These are phyloP conservation scores for Ganoderma sp. DNA, from an alignment of 1,284 basidiomycete genomes.

Conservation along the genomic window DNA sequence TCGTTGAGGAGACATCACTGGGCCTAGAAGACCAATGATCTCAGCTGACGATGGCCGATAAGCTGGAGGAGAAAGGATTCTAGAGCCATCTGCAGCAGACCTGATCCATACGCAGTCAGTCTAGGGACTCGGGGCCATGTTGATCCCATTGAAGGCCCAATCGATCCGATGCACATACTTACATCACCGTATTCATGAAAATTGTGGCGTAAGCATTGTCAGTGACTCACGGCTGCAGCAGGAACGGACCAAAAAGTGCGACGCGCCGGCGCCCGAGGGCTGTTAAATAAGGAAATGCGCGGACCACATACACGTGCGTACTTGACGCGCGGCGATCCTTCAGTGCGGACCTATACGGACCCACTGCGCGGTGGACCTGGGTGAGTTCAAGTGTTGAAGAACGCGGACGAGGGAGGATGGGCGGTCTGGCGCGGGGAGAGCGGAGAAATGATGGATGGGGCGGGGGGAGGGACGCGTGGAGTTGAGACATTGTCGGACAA, in stretches of 20 bases:
- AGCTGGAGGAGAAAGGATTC: neutral
- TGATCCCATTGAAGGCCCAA: conserved; percentile 4
- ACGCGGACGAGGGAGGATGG: neutral
- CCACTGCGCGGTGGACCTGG: conserved; percentile 26
- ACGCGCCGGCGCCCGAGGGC: neutral
- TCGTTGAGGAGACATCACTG: neutral
- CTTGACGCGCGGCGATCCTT: conserved; percentile 14
- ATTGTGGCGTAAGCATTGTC: neutral
- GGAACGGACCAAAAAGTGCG: neutral
- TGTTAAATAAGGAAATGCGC: neutral
- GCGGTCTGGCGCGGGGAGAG: neutral
- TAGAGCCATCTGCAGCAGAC: conserved; percentile 3
- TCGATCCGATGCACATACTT: conserved; percentile 6
- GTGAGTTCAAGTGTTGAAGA: neutral
- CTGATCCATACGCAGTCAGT: neutral
- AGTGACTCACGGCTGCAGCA: neutral
- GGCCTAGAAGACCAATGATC: neutral
- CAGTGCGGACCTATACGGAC: conserved; percentile 32
- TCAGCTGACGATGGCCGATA: neutral
- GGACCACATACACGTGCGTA: conserved; percentile 7
- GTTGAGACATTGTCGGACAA: conserved; percentile 14
- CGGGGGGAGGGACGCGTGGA: neutral
- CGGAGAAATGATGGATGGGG: neutral
- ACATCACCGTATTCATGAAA: neutral
- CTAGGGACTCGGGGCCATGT: neutral